Evolutionary conservation across 257 asterid genomes (phyloP), one percentile per base, ranked within the genome.

Genomic region (Euphrasia confusa): DNA sequence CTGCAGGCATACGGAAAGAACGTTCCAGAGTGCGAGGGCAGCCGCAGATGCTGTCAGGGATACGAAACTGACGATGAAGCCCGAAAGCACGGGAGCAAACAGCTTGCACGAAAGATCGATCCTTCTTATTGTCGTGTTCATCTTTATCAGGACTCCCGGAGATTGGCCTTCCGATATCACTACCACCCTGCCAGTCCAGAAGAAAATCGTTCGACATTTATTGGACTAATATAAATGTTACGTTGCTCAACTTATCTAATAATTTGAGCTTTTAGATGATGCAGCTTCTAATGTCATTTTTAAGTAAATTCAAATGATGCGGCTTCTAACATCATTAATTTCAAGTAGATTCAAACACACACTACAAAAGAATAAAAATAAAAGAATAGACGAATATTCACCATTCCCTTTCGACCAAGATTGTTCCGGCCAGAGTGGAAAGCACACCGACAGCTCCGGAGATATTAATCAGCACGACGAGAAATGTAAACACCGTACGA

Each of bases 351-450:
- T 2, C 4, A 30, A 30, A 30, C 33, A 30, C 33, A 30, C 33
- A 21, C 24, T 21, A 21, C 24, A 21, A 21, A 30, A 30, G 5
- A 30, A 50, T 15, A 14, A 6, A 50, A 3, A 15, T 17, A 21
- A 21, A 21, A 21, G 24, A 21, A 21, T 21, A 21, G 24, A 21
- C 24, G 24, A 21, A 21, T 21, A 21, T 21, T 21, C 24, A 21
- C 98, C 98, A 92, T 83, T 92, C 98, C 80, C 98, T 73, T 83
- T 92, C 97, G 2, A 92, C 64, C 83, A 92, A 77, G 74, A 92
- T 89, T 61, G 98, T 86, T 59, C 98, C 98, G 0, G 95, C 90
- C 64, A 92, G 89, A 68, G 98, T 72, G 10, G 98, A 86, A 40
- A 92, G 95, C 79, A 84, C 81, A 13, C 75, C 97, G 60, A 75